These are phyloP conservation scores for Camelina laxa DNA, from an alignment of 345 rosid genomes.

Conservation along the genomic window DNA sequence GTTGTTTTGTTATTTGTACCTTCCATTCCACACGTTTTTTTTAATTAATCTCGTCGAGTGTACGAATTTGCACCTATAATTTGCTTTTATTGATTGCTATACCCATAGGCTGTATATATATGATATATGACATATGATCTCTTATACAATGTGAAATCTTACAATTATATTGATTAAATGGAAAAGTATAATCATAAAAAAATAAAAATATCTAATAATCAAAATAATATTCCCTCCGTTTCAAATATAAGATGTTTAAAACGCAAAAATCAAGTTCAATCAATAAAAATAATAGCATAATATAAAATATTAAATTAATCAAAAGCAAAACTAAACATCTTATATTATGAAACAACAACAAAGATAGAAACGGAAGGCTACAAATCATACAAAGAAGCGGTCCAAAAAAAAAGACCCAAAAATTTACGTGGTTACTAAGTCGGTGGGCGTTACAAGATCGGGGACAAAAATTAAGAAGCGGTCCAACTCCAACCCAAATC, in stretches of 20 bases:
- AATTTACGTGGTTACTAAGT: neutral
- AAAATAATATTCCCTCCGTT: neutral
- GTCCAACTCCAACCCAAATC: too few relatives aligned
- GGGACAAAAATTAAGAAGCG: slow-evolving; percentile 34
- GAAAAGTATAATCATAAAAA: neutral
- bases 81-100: neutral
- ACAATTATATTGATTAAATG: neutral
- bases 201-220: too few relatives aligned
- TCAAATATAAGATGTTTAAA: too few relatives aligned
- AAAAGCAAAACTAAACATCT: too few relatives aligned
- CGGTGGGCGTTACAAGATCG: slow-evolving; percentile 66
- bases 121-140: neutral
- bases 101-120: too few relatives aligned
- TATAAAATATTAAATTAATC: too few relatives aligned
- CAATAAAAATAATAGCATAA: too few relatives aligned
- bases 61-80: neutral
- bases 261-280: too few relatives aligned
- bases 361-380: too few relatives aligned
- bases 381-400: neutral
- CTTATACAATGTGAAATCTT: neutral
- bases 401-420: neutral
- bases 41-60: neutral
- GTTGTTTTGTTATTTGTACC: slow-evolving; percentile 14
- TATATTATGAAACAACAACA: too few relatives aligned
- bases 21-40: neutral